phyloP scores from a whole-genome alignment of 1,284 basidiomycete species.

The Pholiota adiposa region DNA sequence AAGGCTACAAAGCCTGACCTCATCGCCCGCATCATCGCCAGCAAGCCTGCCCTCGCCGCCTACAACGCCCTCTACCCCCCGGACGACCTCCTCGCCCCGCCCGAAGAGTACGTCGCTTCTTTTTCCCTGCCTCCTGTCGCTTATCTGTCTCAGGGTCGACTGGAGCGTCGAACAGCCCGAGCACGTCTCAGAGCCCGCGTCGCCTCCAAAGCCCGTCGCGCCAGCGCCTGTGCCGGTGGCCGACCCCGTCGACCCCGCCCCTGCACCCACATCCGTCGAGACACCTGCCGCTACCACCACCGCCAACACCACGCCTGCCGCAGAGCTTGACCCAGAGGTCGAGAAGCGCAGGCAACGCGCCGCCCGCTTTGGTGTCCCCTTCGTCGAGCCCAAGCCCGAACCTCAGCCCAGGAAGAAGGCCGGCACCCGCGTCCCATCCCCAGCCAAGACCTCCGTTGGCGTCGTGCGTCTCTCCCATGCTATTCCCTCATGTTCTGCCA shows the following conservation, averaged over 20 bases:
- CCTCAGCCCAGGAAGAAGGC: conserved; percentile 16
- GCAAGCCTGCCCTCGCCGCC: conserved; percentile 50
- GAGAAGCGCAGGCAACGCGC: conserved; percentile 67
- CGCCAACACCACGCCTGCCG: conserved; percentile 11
- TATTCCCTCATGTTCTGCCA: conserved; percentile 4
- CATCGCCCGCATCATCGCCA: conserved; percentile 61
- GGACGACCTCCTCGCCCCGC: conserved; percentile 43
- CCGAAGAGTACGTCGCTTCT: conserved; percentile 45
- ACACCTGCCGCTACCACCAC: no score
- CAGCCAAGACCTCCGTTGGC: conserved; percentile 4
- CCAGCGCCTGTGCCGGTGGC: conserved; percentile 11
- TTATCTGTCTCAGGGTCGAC: conserved; percentile 34
- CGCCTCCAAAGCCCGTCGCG: conserved; percentile 6
- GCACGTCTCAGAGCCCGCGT: conserved; percentile 14
- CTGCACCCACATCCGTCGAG: conserved; percentile 10
- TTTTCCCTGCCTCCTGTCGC: not conserved
- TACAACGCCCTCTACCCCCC: conserved; percentile 43
- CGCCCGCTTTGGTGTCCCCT: conserved; percentile 68
- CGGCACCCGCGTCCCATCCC: conserved; percentile 5
- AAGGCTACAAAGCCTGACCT: conserved; percentile 72
- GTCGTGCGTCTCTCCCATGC: conserved; percentile 30
- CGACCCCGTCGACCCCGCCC: conserved; percentile 14
- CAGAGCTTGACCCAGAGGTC: conserved; percentile 41
- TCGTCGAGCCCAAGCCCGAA: conserved; percentile 46
- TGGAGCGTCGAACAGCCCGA: conserved; percentile 31